These are phyloP conservation scores for Megacollybia marginata DNA, from an alignment of 768 basidiomycete genomes.

Conservation along the genomic window DNA sequence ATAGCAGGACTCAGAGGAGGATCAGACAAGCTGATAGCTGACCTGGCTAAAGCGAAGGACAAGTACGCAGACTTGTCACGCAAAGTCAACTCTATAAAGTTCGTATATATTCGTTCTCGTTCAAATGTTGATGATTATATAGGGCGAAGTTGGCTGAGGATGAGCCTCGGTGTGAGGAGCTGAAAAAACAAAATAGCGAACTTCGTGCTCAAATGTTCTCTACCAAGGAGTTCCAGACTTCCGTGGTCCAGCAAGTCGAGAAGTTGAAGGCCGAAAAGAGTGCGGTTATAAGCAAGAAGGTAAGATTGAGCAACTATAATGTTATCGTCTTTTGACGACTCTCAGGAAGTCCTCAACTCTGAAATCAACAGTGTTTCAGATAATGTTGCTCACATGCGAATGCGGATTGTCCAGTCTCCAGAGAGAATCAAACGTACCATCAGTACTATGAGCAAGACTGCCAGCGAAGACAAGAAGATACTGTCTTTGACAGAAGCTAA, in stretches of 20 bases:
- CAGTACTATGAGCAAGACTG: constrained; percentile 59
- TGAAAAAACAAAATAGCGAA: constrained; percentile 52
- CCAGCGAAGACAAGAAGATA: constrained; percentile 63
- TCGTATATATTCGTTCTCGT: constrained; percentile 8
- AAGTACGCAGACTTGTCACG: constrained; percentile 42
- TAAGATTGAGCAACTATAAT: constrained; percentile 14
- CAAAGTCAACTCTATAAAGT: constrained; percentile 54
- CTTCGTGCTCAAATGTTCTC: constrained; percentile 61
- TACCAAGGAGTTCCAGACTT: constrained; percentile 57
- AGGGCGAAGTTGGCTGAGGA: constrained; percentile 63
- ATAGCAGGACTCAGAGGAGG: constrained; percentile 54
- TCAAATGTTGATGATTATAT: not conserved
- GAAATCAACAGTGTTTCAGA: constrained; percentile 56
- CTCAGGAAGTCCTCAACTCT: constrained; percentile 52
- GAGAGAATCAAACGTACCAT: constrained; percentile 85
- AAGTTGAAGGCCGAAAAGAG: constrained; percentile 67
- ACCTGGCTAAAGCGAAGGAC: constrained; percentile 51
- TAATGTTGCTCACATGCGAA: constrained; percentile 52
- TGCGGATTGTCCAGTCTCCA: constrained; percentile 85
- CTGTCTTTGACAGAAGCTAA: constrained; percentile 64
- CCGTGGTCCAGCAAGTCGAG: constrained; percentile 59
- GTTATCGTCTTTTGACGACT: not conserved
- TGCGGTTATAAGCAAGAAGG: constrained; percentile 56
- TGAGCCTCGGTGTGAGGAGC: constrained; percentile 56
- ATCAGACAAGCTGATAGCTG: constrained; percentile 47